Evolutionary conservation across 768 basidiomycete species (phyloP).

Genomic region (Leccinum olivaceopallidum): DNA sequence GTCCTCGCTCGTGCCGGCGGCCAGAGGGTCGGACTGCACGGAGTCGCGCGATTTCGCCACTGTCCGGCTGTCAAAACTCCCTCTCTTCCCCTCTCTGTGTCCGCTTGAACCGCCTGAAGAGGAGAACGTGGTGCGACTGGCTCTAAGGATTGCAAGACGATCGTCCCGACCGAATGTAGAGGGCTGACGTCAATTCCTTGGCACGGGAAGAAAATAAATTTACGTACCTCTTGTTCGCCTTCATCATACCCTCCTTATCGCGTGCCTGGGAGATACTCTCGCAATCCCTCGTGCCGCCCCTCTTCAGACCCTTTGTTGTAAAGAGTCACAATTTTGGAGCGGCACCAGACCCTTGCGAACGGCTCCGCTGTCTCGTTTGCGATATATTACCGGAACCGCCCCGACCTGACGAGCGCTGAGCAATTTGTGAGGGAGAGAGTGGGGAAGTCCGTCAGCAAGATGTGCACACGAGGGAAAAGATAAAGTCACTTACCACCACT

Average conservation of each 20-base stretch:
- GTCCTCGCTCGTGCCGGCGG: neutral
- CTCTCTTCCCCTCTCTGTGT: neutral
- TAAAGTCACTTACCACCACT: slow-evolving; percentile 16
- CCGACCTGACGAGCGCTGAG: slow-evolving; percentile 28
- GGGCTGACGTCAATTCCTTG: neutral
- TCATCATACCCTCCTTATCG: neutral
- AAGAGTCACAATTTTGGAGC: slow-evolving; percentile 11
- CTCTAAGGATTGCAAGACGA: slow-evolving; percentile 6
- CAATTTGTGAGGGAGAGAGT: neutral
- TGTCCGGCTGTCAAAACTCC: neutral
- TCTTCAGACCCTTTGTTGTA: slow-evolving; percentile 16
- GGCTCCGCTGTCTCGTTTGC: slow-evolving; percentile 7
- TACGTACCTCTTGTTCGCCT: slow-evolving; percentile 9
- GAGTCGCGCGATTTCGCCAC: slow-evolving; percentile 5
- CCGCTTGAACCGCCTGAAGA: slow-evolving; percentile 13
- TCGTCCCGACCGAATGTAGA: neutral
- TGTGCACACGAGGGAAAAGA: neutral
- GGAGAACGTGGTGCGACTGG: slow-evolving; percentile 12
- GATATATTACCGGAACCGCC: slow-evolving; percentile 31
- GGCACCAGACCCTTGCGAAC: slow-evolving; percentile 4
- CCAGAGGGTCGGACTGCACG: slow-evolving; percentile 1
- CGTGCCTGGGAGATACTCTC: neutral
- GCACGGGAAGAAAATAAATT: neutral
- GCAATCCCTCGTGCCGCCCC: neutral
- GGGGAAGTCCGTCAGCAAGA: neutral